These are phyloP conservation scores for Cordyceps javanica DNA, from an alignment of 2,329 filamentous ascomycete species.

Conservation along the genomic window DNA sequence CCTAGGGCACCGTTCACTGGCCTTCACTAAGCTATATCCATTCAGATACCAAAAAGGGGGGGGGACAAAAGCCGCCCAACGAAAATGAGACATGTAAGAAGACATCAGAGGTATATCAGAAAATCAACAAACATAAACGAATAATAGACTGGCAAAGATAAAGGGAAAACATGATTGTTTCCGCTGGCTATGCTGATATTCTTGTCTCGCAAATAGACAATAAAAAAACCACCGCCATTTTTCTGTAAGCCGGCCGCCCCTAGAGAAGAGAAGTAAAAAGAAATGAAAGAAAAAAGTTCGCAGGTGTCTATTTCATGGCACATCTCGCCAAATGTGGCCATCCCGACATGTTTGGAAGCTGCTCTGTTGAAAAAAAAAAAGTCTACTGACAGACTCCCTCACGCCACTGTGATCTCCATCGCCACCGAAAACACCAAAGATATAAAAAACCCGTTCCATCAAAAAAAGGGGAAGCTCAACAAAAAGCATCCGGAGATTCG, in stretches of 20 bases:
- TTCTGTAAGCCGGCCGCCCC: neutral
- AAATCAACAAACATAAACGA: neutral
- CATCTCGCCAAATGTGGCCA: neutral
- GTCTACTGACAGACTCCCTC: neutral
- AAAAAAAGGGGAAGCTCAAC: neutral
- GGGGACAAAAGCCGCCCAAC: neutral
- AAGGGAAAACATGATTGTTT: neutral
- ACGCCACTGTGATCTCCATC: neutral
- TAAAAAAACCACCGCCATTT: neutral
- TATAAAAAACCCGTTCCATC: neutral
- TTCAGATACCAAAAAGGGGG: no score
- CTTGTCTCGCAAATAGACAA: neutral
- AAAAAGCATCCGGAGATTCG: neutral
- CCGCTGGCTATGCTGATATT: constrained; percentile 6
- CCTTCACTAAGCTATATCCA: no score
- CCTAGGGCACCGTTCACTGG: no score
- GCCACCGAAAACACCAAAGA: neutral
- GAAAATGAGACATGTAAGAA: neutral
- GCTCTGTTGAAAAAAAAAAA: neutral
- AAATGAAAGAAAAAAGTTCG: neutral
- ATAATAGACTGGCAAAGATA: neutral
- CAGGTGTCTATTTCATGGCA: neutral
- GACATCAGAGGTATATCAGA: neutral
- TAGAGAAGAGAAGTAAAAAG: neutral
- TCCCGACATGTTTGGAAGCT: neutral